These are phyloP conservation scores for Wickerhamiella brachini DNA, from an alignment of 805 yeast species.

Conservation along the genomic window DNA sequence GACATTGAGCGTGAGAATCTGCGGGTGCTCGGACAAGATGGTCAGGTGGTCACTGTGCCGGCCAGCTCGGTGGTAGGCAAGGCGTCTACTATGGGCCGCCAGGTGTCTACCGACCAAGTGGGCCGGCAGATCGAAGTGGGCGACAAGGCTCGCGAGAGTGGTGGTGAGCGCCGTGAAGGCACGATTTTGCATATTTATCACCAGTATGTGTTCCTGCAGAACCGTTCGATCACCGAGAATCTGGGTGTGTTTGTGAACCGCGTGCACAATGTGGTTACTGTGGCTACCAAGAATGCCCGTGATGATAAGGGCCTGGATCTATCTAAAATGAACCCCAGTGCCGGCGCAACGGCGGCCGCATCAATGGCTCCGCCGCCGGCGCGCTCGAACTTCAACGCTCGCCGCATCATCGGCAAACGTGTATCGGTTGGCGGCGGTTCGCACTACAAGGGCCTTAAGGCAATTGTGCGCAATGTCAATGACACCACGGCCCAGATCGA, in stretches of 20 bases:
- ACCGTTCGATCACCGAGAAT: slow-evolving; percentile 68
- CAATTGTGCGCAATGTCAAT: slow-evolving; percentile 85
- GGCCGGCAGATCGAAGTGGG: slow-evolving; percentile 83
- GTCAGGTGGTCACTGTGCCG: slow-evolving; percentile 52
- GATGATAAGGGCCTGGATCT: slow-evolving; percentile 52
- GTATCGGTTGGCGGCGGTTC: slow-evolving; percentile 85
- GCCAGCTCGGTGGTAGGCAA: slow-evolving; percentile 78
- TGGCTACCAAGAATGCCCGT: slow-evolving; percentile 70
- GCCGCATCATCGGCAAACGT: slow-evolving; percentile 54
- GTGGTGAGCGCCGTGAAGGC: slow-evolving; percentile 82
- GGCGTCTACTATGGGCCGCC: slow-evolving; percentile 42
- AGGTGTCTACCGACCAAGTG: slow-evolving; percentile 70
- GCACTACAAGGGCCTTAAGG: slow-evolving; percentile 82
- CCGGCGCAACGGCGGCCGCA: slow-evolving; percentile 28
- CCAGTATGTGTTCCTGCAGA: slow-evolving; percentile 62
- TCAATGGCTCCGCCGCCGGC: slow-evolving; percentile 46
- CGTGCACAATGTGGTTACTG: slow-evolving; percentile 62
- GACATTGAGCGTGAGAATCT: slow-evolving; percentile 81
- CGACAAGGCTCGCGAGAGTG: slow-evolving; percentile 77
- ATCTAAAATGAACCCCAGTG: slow-evolving; percentile 74
- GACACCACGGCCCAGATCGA: slow-evolving; percentile 87
- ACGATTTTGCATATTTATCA: slow-evolving; percentile 75
- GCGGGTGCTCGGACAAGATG: slow-evolving; percentile 69
- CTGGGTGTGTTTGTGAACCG: slow-evolving; percentile 82
- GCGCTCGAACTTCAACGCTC: slow-evolving; percentile 25